Evolutionary conservation across 352 stramenopile species (phyloP).

Genomic region (Phytophthora crassamura): DNA sequence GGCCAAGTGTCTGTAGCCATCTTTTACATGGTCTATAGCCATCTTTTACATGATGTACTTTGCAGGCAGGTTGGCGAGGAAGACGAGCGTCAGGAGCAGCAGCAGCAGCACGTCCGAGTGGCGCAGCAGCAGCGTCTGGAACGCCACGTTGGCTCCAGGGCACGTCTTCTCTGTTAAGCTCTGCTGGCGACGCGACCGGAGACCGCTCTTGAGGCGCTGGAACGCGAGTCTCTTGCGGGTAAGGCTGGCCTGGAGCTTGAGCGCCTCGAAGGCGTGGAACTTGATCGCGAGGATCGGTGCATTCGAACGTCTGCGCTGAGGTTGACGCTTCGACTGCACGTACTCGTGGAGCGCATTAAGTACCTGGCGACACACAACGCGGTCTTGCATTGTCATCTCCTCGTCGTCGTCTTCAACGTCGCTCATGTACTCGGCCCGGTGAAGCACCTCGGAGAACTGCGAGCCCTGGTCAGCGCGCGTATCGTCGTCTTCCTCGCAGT

Average conservation of each 20-base stretch:
- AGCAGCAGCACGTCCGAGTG: constrained; percentile 34
- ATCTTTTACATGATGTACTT: constrained; percentile 36
- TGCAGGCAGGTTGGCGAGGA: constrained; percentile 32
- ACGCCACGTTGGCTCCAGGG: not conserved
- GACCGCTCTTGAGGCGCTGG: constrained; percentile 37
- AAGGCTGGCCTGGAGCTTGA: constrained; percentile 51
- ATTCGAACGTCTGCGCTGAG: constrained; percentile 19
- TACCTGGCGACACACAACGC: constrained; percentile 35
- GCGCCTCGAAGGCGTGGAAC: constrained; percentile 50
- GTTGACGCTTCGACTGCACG: constrained; percentile 12
- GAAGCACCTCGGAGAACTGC: constrained; percentile 62
- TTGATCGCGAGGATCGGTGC: constrained; percentile 38
- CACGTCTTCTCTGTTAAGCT: not conserved
- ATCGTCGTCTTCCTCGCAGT: constrained; percentile 46
- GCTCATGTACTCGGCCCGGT: constrained; percentile 57
- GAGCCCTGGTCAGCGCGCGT: constrained; percentile 58
- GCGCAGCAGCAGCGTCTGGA: constrained; percentile 16
- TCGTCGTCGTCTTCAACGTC: constrained; percentile 25
- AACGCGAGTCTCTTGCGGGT: constrained; percentile 57
- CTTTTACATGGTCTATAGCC: too few relatives aligned
- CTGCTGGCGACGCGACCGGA: constrained; percentile 15
- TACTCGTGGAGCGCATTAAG: constrained; percentile 27
- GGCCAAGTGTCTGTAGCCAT: too few relatives aligned
- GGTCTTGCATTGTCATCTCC: constrained; percentile 20
- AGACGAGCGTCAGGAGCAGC: constrained; percentile 30